Percentiles rank a stretch among this genome's conserved stretches.
These are phyloP conservation scores for Exutisphaerella laricina DNA, from an alignment of 2,329 filamentous ascomycete species.

Conservation along the genomic window DNA sequence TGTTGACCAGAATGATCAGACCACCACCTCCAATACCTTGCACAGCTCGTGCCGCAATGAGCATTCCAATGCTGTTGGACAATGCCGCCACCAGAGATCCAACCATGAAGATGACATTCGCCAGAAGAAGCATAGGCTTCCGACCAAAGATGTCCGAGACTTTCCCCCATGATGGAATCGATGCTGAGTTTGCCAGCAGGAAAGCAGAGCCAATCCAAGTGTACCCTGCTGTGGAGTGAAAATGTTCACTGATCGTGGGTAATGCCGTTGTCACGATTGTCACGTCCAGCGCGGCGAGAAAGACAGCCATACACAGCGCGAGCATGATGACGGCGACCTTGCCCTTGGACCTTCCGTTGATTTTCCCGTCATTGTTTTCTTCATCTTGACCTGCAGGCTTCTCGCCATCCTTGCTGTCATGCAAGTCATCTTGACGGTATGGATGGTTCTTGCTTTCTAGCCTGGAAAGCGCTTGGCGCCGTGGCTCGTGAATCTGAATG, in stretches of 20 bases:
- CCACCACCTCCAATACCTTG: conserved; percentile 62
- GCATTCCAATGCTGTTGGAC: conserved; percentile 54
- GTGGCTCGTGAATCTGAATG: neutral
- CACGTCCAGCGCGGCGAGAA: conserved; percentile 56
- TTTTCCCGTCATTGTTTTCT: conserved; percentile 20
- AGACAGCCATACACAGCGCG: conserved; percentile 49
- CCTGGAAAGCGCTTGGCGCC: neutral
- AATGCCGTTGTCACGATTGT: conserved; percentile 20
- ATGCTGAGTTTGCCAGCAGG: conserved; percentile 40
- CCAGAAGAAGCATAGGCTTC: conserved; percentile 55
- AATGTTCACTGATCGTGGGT: conserved; percentile 34
- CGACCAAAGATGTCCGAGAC: conserved; percentile 48
- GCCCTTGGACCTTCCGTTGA: conserved; percentile 28
- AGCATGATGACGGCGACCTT: conserved; percentile 48
- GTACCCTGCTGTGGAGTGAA: conserved; percentile 48
- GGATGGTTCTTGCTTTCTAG: conserved; percentile 1
- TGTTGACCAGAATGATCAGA: conserved; percentile 58
- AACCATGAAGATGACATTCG: conserved; percentile 53
- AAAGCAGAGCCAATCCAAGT: conserved; percentile 52
- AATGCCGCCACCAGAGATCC: conserved; percentile 57
- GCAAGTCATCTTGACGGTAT: neutral
- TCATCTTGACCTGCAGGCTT: conserved; percentile 19
- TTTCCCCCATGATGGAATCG: conserved; percentile 32
- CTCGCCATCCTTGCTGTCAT: conserved; percentile 13
- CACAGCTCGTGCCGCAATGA: conserved; percentile 56